These are phyloP conservation scores for Globisporangium uncinulatum DNA, from an alignment of 352 stramenopile species.

Conservation along the genomic window DNA sequence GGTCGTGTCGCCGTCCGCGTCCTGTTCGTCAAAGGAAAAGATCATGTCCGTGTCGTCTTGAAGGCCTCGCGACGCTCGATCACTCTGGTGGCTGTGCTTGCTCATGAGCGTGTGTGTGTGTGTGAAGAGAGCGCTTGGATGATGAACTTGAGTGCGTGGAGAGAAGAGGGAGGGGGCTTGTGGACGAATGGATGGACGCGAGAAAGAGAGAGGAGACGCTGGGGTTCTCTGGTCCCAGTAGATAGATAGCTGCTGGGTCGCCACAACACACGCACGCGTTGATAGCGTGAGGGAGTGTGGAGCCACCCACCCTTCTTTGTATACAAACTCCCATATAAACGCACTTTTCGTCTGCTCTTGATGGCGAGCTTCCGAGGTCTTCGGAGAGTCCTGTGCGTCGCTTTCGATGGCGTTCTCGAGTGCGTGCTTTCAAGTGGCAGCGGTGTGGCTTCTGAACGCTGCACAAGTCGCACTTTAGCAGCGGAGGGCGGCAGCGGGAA, in stretches of 20 bases:
- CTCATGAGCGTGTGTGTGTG: constrained; percentile 14
- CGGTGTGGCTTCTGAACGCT: neutral
- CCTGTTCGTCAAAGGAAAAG: constrained; percentile 65
- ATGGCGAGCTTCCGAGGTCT: too few species aligned
- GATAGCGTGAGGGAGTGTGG: too few species aligned
- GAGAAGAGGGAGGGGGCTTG: neutral
- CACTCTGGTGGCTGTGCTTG: constrained; percentile 14
- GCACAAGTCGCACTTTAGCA: neutral
- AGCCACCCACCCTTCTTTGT: neutral
- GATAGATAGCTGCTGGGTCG: too few species aligned
- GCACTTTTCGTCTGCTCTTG: neutral
- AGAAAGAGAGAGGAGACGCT: too few species aligned
- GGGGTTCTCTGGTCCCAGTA: too few species aligned
- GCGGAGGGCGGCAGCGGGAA: neutral
- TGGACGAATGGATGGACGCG: too few species aligned
- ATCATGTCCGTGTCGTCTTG: constrained; percentile 72
- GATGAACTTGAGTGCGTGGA: too few species aligned
- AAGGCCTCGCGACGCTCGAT: constrained; percentile 26
- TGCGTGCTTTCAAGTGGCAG: too few species aligned
- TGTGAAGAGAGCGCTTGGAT: too few species aligned
- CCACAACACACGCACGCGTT: too few species aligned
- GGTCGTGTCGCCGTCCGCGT: too few species aligned
- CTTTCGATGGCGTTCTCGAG: too few species aligned
- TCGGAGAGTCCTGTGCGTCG: neutral
- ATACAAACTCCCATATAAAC: neutral